Evolutionary conservation across 805 yeast genomes (phyloP), one percentile per base, ranked within the genome.

Genomic region (Yamadazyma philogaea): DNA sequence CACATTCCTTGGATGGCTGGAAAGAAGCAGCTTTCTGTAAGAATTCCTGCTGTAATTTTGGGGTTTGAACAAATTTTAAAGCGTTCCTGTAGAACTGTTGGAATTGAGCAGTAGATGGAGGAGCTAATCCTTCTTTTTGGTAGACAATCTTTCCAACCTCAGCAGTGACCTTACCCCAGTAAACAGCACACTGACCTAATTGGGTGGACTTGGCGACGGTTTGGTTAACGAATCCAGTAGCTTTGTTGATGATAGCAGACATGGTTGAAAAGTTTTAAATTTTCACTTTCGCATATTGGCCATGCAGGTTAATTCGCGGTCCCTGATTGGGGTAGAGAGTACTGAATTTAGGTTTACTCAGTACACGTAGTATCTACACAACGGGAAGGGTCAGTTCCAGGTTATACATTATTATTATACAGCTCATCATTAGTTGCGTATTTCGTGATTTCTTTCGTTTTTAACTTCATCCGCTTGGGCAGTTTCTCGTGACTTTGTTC

Each of bases 51-150:
- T 96, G 96, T 60, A 81, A 74, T 30, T 60, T 52, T 15, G 70
- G 63, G 38, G 66, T 56, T 54, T 65, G 55, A 51, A 67, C 44
- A 47, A 60, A 58, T 50, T 68, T 65, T 46, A 64, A 52, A 32
- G 65, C 68, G 36, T 58, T 54, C 47, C 75, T 67, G 77, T 85
- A 89, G 32, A 86, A 87, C 52, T 77, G 70, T 72, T 85, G 82
- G 73, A 91, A 75, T 64, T 88, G 88, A 43, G 78, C 77, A 48
- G 75, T 57, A 32, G 87, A 63, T 57, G 99, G 99, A 50, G 98
- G 98, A 48, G 95, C 87, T 56, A 93, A 72, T 51, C 89, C 95
- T 74, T 93, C 99, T 68, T 86, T 85, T 61, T 82, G 70, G 79
- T 91, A 93, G 49, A 93, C 86, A 66, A 80, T 78, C 68, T 85